Conservation (phyloP, 306 rosid species). For the Pueraria montana region DNA sequence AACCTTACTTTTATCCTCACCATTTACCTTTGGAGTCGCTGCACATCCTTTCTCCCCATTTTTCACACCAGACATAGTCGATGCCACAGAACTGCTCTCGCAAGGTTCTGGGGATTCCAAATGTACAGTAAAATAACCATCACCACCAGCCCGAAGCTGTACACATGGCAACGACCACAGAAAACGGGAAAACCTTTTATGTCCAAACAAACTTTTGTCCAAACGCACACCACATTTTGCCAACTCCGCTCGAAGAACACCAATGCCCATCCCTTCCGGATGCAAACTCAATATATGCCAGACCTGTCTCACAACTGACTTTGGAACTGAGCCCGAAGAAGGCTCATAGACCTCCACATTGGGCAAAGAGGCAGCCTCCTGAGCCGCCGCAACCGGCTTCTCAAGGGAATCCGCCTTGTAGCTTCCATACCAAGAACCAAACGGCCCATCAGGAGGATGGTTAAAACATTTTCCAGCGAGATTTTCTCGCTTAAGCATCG, state of each 20-base stretch:
- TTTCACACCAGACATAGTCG: slow-evolving; percentile 35
- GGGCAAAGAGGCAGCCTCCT: neutral
- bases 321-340: slow-evolving; percentile 53
- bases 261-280: slow-evolving; percentile 64
- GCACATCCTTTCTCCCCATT: slow-evolving; percentile 37
- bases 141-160: slow-evolving; percentile 41
- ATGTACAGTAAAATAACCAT: slow-evolving; percentile 42
- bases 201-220: slow-evolving; percentile 60
- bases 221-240: slow-evolving; percentile 45
- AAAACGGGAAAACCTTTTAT: slow-evolving; percentile 65
- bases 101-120: slow-evolving; percentile 42
- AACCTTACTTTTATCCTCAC: slow-evolving; percentile 36
- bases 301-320: slow-evolving; percentile 49
- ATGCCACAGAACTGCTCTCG: slow-evolving; percentile 35
- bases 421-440: slow-evolving; percentile 87
- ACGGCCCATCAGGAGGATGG: slow-evolving; percentile 88
- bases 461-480: slow-evolving; percentile 74
- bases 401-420: slow-evolving; percentile 63
- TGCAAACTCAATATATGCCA: slow-evolving; percentile 54
- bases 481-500: slow-evolving; percentile 71
- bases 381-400: slow-evolving; percentile 53
- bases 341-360: slow-evolving; percentile 54
- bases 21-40: slow-evolving; percentile 43
- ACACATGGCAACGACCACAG: slow-evolving; percentile 65
- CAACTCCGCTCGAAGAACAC: slow-evolving; percentile 60